Evolutionary conservation across 2,329 filamentous ascomycete genomes (phyloP), one percentile per base, ranked within the genome.

Genomic region (Anthostomella pinea): DNA sequence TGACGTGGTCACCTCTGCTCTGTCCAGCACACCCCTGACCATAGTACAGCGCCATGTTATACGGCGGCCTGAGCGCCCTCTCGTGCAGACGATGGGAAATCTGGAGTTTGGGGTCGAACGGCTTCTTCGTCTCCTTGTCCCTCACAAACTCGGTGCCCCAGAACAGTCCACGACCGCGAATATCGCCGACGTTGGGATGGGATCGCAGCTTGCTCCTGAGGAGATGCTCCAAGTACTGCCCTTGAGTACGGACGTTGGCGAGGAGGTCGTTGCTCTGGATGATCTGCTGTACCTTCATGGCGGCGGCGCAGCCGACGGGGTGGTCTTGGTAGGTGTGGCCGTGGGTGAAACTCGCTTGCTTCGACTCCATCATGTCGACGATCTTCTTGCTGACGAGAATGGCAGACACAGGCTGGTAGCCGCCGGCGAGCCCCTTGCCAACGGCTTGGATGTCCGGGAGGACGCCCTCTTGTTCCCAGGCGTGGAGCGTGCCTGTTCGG

Each of bases 401-500:
- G 1, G 67, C 81, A 1, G 80, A 75, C n/a, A 83, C 64, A 2
- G 77, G 68, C 40, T 70, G 69, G 49, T 77, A 82, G 0, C 81
- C 81, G 25, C 71, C 80, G 4, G 72, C 78, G 0, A 85, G 67
- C 0, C 72, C 75, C 53, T 84, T 85, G 4, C 77, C 80, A 16
- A 83, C 64, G 2, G 77, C 75, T 53, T 80, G 73, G 13, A 85
- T 70, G 54, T 85, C 81, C 0, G 71, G 77, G 2, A 63, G 57
- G 5, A 73, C 64, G 4, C 60, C 66, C 28, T 75, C 67, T 33
- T 73, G 62, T 45, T 77, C 64, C 70, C 69, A 78, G 5, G 72
- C 69, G 62, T 79, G 66, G 47, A 81, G 51, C 32, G 58, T 67
- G 1, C 72, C 73, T 2, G 64, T 66, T 4, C 73, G 63, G 16